phyloP scores from a whole-genome alignment of 768 basidiomycete genomes.

The Russula brevipes region DNA sequence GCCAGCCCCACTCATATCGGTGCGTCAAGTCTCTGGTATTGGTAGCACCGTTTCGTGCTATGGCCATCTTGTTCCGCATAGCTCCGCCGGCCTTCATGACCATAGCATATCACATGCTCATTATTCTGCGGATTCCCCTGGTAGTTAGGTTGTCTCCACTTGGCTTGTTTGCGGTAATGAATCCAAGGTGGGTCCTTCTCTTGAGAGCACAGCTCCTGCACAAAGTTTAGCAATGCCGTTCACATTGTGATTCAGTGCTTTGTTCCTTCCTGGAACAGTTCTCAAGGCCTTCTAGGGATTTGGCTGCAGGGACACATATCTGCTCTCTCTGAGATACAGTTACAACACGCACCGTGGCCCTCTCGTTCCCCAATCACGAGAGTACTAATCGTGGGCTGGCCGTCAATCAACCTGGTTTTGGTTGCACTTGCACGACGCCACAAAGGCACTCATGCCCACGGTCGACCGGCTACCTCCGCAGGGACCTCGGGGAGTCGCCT shows the following conservation, averaged over 20 bases:
- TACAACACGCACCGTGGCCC: too few relatives aligned
- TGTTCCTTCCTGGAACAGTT: not conserved
- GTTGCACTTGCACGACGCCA: too few relatives aligned
- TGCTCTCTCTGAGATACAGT: too few relatives aligned
- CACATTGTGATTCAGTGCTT: not conserved
- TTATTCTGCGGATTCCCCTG: not conserved
- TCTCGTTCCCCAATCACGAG: not conserved
- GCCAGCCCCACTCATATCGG: not conserved
- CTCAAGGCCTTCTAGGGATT: not conserved
- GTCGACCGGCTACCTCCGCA: not conserved
- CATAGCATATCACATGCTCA: not conserved
- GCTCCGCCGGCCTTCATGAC: not conserved
- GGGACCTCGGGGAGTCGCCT: conserved; percentile 3
- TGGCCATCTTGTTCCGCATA: not conserved
- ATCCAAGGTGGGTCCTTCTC: not conserved
- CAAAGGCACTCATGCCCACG: not conserved
- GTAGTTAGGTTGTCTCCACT: not conserved
- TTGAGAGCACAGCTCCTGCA: not conserved
- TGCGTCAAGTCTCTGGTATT: not conserved
- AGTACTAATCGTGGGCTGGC: not conserved
- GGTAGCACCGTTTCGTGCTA: not conserved
- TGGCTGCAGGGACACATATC: too few relatives aligned
- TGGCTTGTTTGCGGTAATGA: not conserved
- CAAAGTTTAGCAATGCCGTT: not conserved
- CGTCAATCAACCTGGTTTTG: too few relatives aligned